Percentiles rank a stretch among this genome's conserved stretches.
phyloP scores from a whole-genome alignment of 2,329 filamentous ascomycete genomes.

The Trichoderma pleuroti region DNA sequence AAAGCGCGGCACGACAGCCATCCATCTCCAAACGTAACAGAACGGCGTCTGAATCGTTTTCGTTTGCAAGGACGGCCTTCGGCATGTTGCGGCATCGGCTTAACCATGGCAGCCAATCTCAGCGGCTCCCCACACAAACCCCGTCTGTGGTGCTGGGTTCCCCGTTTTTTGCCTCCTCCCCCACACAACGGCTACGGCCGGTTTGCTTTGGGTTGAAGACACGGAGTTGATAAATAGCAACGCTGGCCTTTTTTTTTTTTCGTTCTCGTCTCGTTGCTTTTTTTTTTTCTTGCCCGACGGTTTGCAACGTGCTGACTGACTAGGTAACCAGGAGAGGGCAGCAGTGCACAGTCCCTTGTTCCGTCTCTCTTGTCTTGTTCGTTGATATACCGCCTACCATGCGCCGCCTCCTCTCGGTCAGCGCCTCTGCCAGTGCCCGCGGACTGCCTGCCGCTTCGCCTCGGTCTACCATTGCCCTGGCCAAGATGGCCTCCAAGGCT shows the following conservation, averaged over 20 bases:
- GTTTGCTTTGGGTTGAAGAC: neutral
- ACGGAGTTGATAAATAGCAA: neutral
- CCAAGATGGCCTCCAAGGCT: conserved; percentile 37
- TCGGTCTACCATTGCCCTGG: conserved; percentile 27
- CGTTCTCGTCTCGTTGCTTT: neutral
- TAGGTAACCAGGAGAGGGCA: neutral
- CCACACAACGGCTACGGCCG: conserved; percentile 16
- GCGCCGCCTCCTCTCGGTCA: conserved; percentile 45
- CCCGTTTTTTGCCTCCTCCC: conserved; percentile 10
- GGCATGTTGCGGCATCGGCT: conserved; percentile 24
- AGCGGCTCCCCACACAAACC: conserved; percentile 6
- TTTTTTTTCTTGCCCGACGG: neutral
- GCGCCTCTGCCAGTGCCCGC: conserved; percentile 35
- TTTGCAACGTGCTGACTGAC: neutral
- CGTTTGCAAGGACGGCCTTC: neutral
- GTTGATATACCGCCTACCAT: conserved; percentile 31
- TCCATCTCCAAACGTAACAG: neutral
- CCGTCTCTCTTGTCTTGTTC: neutral
- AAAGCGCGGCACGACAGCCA: neutral
- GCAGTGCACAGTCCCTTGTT: neutral
- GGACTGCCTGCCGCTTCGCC: conserved; percentile 29
- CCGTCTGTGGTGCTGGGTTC: neutral
- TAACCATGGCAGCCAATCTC: conserved; percentile 1
- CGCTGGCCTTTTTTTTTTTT: neutral
- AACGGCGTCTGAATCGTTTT: neutral